Conservation (phyloP, 2,329 filamentous ascomycete genomes). For the Gaeumannomyces sp. region DNA sequence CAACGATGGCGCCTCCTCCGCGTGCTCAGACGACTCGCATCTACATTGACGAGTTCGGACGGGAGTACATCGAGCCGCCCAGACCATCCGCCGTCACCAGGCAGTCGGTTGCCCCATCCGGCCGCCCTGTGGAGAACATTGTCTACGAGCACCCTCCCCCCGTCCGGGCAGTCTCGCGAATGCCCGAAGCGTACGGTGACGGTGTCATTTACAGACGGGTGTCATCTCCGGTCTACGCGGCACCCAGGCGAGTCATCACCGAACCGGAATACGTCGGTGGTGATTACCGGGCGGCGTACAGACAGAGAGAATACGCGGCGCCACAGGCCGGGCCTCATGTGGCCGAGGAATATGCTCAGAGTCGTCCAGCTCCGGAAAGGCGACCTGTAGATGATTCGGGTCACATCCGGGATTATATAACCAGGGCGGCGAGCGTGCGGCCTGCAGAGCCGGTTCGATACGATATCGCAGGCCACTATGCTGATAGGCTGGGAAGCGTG, state of each 20-base stretch:
- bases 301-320: slow-evolving; percentile 51
- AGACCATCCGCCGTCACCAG: slow-evolving; percentile 33
- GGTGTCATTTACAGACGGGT: slow-evolving; percentile 42
- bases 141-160: slow-evolving; percentile 58
- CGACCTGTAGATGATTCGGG: slow-evolving; percentile 36
- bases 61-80: slow-evolving; percentile 62
- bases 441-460: slow-evolving; percentile 32
- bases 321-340: slow-evolving; percentile 37
- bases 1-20: slow-evolving; percentile 42
- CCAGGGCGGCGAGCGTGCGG: slow-evolving; percentile 49
- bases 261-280: slow-evolving; percentile 52
- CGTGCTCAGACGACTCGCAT: slow-evolving; percentile 57
- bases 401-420: slow-evolving; percentile 43
- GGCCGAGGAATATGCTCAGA: slow-evolving; percentile 38
- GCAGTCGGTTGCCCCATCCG: slow-evolving; percentile 47
- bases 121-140: slow-evolving; percentile 20
- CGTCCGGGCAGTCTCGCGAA: slow-evolving; percentile 44
- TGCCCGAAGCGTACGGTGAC: slow-evolving; percentile 45
- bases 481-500: slow-evolving; percentile 42
- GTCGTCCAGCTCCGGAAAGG: slow-evolving; percentile 23
- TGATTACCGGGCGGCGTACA: slow-evolving; percentile 45
- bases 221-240: slow-evolving; percentile 38
- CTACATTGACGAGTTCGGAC: slow-evolving; percentile 75
- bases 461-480: slow-evolving; percentile 21
- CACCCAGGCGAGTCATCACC: slow-evolving; percentile 53